Base-by-base conservation (phyloP, 305 asterid genomes). In the Solanum hybrid region DNA sequence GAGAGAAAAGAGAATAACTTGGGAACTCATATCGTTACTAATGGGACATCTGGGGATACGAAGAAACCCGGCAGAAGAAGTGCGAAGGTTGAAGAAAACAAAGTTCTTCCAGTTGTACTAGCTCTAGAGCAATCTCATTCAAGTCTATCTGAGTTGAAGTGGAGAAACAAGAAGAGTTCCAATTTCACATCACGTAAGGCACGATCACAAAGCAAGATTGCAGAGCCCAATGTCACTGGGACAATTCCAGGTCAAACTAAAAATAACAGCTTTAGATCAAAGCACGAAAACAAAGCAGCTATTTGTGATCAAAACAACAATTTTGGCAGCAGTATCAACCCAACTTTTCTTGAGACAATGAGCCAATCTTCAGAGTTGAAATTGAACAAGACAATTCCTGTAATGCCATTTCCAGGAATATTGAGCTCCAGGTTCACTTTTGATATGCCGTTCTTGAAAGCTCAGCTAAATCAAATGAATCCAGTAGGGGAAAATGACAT, bases 101-200 rank as follows among this genome's bases (percentile, higher is more conserved):
- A 87, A 22, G 90, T 89, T 29, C 91, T 94, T 24, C 98, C 98
- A 3, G 95, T 96, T 38, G 93, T 96, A 84, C 85, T 97, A 87
- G 98, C 98, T 85, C 87, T 95, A 83, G 99, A 95, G 95, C 94
- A 93, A 84, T 68, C 93, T 37, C 95, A 91, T 73, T 89, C 93
- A 20, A 89, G 88, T 79, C 82, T 34, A 14, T 41, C 77, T 87
- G 94, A 93, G 68, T 86, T 51, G 45, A 94, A 93, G 93, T 75
- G 91, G 11, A 94, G 94, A 91, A 94, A 90, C 91, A 96, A 92
- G 95, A 95, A 90, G 90, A 92, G 88, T 68, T 41, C 85, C 17
- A 87, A 72, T 87, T 45, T 90, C n/a, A 65, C 86, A 14, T 14
- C 86, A 32, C 24, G 72, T 26, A 68, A 17, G 68, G 78, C 65